These are phyloP conservation scores for Macrotyloma uniflorum DNA, from an alignment of 306 rosid genomes.

Conservation along the genomic window DNA sequence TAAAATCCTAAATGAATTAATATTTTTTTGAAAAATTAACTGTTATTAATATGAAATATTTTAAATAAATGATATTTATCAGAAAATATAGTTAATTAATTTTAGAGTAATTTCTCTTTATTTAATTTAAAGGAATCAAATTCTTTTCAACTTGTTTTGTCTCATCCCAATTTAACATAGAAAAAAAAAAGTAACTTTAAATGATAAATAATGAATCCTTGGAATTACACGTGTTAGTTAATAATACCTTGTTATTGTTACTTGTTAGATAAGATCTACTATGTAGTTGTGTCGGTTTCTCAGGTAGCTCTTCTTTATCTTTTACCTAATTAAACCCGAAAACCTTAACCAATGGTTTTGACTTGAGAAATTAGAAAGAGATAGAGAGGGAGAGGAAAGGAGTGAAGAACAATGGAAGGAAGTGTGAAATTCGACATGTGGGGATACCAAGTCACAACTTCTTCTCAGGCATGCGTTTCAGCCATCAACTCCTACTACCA, in stretches of 20 bases:
- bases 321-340: background rate
- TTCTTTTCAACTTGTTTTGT: background rate
- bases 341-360: background rate
- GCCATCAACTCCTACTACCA: slow-evolving; percentile 72
- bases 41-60: no score
- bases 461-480: slow-evolving; percentile 73
- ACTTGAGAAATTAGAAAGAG: background rate
- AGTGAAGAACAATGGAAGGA: slow-evolving; percentile 53
- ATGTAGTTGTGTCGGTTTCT: background rate
- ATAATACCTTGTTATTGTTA: no score
- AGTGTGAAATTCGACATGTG: slow-evolving; percentile 55
- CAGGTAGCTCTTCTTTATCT: background rate
- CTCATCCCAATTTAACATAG: no score
- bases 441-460: slow-evolving; percentile 75
- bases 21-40: no score
- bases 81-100: no score
- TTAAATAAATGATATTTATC: no score
- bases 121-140: no score
- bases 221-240: no score
- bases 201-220: no score
- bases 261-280: background rate
- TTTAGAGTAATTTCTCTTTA: no score
- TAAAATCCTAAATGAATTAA: no score
- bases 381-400: background rate
- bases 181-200: no score